Evolutionary conservation across 1,284 basidiomycete species (phyloP).

Genomic region (Sporisorium exsertum): DNA sequence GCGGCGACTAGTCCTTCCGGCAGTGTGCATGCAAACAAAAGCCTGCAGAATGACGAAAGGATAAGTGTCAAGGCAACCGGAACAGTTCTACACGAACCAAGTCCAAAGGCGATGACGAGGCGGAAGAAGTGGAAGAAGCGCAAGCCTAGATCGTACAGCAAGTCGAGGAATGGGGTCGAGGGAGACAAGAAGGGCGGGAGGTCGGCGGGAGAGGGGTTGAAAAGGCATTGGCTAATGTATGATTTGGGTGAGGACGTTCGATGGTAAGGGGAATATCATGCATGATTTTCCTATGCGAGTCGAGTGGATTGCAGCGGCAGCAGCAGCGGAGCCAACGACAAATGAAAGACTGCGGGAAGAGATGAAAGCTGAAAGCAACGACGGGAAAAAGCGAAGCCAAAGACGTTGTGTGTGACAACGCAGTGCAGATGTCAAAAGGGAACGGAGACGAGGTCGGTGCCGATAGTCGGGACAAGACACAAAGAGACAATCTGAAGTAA

Average conservation of each 20-base stretch:
- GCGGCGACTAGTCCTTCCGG: neutral
- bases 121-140: neutral
- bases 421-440: constrained; percentile 1
- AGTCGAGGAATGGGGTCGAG: neutral
- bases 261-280: constrained; percentile 43
- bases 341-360: neutral
- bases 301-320: constrained; percentile 9
- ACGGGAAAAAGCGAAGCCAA: constrained; percentile 10
- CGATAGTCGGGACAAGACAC: neutral
- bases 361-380: constrained; percentile 4
- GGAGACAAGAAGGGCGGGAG: neutral
- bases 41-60: constrained; percentile 6
- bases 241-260: constrained; percentile 13
- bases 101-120: neutral
- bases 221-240: neutral
- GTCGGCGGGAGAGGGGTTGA: constrained; percentile 2
- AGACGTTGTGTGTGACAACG: neutral
- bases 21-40: constrained; percentile 11
- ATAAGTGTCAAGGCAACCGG: neutral
- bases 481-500: neutral
- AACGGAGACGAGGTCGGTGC: constrained; percentile 4
- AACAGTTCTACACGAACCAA: neutral
- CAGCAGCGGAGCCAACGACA: constrained; percentile 10
- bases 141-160: neutral
- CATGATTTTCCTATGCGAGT: constrained; percentile 33